Base-by-base conservation (phyloP, 495 filamentous ascomycete species). In the Stereocaulon alpinum region DNA sequence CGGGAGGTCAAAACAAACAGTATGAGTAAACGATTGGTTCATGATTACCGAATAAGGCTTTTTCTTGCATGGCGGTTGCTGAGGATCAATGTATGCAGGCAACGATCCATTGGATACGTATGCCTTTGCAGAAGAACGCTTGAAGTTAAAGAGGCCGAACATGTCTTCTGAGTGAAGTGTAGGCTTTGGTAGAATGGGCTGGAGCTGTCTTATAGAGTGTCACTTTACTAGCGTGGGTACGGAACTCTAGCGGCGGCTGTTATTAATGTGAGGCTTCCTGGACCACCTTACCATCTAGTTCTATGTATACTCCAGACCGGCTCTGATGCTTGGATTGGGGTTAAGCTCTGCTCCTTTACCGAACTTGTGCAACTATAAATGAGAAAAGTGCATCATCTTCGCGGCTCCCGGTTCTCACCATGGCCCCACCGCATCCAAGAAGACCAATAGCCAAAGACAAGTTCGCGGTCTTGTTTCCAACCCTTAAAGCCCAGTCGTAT, bases 1-100 rank as follows among this genome's bases (percentile, higher is more conserved):
- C 12, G 55, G 50, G 27, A 24, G 69, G 15, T 59, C 52, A 55
- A 51, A 0, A 61, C 67, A 55, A 72, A 91, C 90, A 62, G 83
- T 86, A 63, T 94, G 86, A n/a, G 85, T 74, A 66, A 89, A 89
- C n/a, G 80, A 74, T 54, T 91, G 86, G 14, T 74, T 71, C 12
- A 78, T 61, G 60, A 95, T 78, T 6, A 82, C 78, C 11, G 82
- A 77, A 72, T 91, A 94, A 6, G 88, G 88, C 62, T 84, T 81
- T 61, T 82, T 83, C 66, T 86, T 92, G 22, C 71, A 73, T 1
- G 91, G 84, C 22, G 82, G 76, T 65, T 91, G 86, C 61, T 83
- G 77, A 14, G 82, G 77, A 66, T 92, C 82, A 54, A 88, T 71
- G 68, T 83, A 85, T 10, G 74, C 68, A 29, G 80, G 75, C 70